Evolutionary conservation across 352 stramenopile genomes (phyloP).

Genomic region (Globisporangium barbulae): DNA sequence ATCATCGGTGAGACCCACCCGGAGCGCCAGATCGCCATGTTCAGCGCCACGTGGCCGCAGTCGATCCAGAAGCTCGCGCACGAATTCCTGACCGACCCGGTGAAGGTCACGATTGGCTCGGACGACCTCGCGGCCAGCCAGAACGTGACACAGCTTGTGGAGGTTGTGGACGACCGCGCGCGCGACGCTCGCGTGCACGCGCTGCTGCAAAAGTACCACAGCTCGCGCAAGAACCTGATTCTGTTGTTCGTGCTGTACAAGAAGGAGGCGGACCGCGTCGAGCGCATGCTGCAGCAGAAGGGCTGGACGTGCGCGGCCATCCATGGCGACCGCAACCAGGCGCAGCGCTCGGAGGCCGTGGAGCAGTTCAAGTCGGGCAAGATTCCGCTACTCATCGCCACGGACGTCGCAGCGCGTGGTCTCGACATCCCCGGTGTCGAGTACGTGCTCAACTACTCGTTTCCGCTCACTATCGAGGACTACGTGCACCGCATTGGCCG

Average conservation of each 20-base stretch:
- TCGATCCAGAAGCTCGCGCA: constrained; percentile 95
- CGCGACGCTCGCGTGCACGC: constrained; percentile 85
- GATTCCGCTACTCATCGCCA: constrained; percentile 95
- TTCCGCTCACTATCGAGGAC: constrained; percentile 97
- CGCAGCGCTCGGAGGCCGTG: constrained; percentile 89
- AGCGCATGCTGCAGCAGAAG: constrained; percentile 90
- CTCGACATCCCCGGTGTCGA: constrained; percentile 97
- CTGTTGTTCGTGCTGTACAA: constrained; percentile 99
- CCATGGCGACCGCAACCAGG: constrained; percentile 95
- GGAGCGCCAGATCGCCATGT: constrained; percentile 96
- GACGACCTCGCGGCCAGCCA: constrained; percentile 95
- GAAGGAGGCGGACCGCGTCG: constrained; percentile 96
- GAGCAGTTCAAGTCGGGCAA: constrained; percentile 94
- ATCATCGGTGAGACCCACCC: constrained; percentile 81
- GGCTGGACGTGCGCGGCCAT: constrained; percentile 94
- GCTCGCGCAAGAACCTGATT: constrained; percentile 89
- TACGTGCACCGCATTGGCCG: constrained; percentile 96
- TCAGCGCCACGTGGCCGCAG: constrained; percentile 96
- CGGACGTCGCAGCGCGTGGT: constrained; percentile 95
- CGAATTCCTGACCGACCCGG: constrained; percentile 93
- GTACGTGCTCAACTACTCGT: constrained; percentile 97
- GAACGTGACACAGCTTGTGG: constrained; percentile 94
- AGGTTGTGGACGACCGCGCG: constrained; percentile 92
- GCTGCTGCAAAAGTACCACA: constrained; percentile 94
- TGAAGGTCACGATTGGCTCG: constrained; percentile 93